These are phyloP conservation scores for Aquilaria yunnanensis DNA, from an alignment of 345 rosid genomes.

Conservation along the genomic window DNA sequence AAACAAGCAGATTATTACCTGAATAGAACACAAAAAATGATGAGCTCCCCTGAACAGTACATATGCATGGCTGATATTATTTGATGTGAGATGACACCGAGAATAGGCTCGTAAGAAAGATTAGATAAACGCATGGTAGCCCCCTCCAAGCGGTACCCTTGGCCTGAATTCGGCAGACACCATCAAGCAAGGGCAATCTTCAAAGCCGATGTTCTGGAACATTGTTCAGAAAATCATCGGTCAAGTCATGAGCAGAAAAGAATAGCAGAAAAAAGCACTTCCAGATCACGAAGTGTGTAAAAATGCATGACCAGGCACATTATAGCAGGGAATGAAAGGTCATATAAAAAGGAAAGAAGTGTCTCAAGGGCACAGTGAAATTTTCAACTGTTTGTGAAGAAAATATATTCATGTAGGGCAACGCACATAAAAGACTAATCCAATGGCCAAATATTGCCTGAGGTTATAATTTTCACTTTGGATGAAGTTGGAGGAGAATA, in stretches of 20 bases:
- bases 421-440: background rate
- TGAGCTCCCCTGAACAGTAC: no score
- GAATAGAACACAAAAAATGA: no score
- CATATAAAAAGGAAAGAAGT: no score
- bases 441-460: no score
- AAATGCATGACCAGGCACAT: background rate
- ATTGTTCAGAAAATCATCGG: background rate
- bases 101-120: background rate
- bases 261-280: background rate
- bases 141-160: constrained; percentile 82
- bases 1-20: no score
- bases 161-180: constrained; percentile 61
- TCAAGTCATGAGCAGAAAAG: background rate
- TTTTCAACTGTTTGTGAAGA: background rate
- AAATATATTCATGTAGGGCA: background rate
- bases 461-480: no score
- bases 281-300: background rate
- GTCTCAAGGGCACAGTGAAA: background rate
- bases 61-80: no score
- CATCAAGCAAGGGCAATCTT: constrained; percentile 49
- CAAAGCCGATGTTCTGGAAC: constrained; percentile 69
- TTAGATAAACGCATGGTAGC: constrained; percentile 58
- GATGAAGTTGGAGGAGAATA: constrained; percentile 6
- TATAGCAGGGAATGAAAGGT: background rate
- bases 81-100: background rate